phyloP scores from a whole-genome alignment of 2,329 filamentous ascomycete genomes.

The Claviceps digitariae region DNA sequence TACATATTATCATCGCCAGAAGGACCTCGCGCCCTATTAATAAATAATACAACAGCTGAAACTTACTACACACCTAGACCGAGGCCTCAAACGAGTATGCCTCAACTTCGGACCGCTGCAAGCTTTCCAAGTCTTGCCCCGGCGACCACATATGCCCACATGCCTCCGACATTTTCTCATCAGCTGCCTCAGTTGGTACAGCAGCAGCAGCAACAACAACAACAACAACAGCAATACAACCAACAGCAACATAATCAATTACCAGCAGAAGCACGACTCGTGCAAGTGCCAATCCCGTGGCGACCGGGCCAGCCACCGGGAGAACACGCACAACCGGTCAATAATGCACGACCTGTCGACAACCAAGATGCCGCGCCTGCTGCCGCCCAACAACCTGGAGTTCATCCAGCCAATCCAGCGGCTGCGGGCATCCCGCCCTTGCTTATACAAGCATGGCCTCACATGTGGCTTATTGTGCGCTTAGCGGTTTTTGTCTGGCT shows the following conservation, averaged over 20 bases:
- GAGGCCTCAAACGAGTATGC: slow-evolving; percentile 13
- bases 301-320: slow-evolving; percentile 10
- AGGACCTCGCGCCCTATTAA: slow-evolving; percentile 43
- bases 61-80: slow-evolving; percentile 36
- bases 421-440: slow-evolving; percentile 19
- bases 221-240: slow-evolving; percentile 6
- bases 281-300: slow-evolving; percentile 2
- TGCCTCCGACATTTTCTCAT: not conserved
- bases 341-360: not conserved
- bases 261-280: slow-evolving; percentile 3
- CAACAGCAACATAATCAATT: slow-evolving; percentile 10
- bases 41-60: slow-evolving; percentile 35
- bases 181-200: too few species aligned
- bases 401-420: slow-evolving; percentile 27
- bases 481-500: slow-evolving; percentile 50
- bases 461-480: slow-evolving; percentile 47
- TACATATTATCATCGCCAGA: slow-evolving; percentile 48
- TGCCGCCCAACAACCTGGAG: slow-evolving; percentile 2
- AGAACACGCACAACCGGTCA: slow-evolving; percentile 7
- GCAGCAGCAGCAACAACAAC: slow-evolving; percentile 10
- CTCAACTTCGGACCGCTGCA: slow-evolving; percentile 13
- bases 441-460: slow-evolving; percentile 35
- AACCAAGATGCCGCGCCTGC: not conserved
- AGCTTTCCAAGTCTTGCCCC: slow-evolving; percentile 6
- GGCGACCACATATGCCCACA: not conserved